Evolutionary conservation across 2,329 filamentous ascomycete genomes (phyloP), one percentile per base, ranked within the genome.

Genomic region (Colletotrichum neosansevieriae): DNA sequence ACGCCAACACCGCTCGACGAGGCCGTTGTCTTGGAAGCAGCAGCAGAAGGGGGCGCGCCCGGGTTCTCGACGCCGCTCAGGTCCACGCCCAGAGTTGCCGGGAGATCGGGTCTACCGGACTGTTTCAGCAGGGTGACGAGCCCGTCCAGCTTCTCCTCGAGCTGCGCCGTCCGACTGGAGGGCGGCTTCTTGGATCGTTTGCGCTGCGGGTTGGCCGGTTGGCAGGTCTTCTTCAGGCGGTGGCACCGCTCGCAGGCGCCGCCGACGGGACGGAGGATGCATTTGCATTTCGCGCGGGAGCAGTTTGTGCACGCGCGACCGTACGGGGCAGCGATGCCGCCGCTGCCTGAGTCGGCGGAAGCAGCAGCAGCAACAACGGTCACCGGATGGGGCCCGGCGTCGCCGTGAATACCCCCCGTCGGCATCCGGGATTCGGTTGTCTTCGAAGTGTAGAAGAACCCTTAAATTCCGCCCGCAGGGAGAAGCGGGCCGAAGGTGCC

Each of bases 221-320:
- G 74, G 68, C 82, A 84, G 53, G 79, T 74, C 69, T 79, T 81
- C 21, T 77, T 76, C 1, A 84, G 73, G 5, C 82, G 79, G 54
- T 78, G 73, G 50, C 82, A 84, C 63, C 82, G 80, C 58, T 81
- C 79, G 64, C 79, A 81, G 10, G 56, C 69, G 6, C 70, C 60
- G 11, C 75, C 76, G 12, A 64, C 72, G 3, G 72, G 66, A 19
- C 76, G 74, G 47, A 80, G 74, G 32, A 82, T 78, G 70, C 82
- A 84, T 74, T 81, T 82, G 74, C 82, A 82, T 63, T 83, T 84
- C 38, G 81, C 81, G 53, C 78, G 79, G 53, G 78, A 76, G 70
- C 82, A 84, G 61, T 78, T 80, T 49, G 74, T 71, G 58, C 82
- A 83, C 7, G 82, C 78, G 38, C 79, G 77, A 29, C 81, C 81